A percentile compares a stretch with the other conserved stretches of the same genome.
These are phyloP conservation scores for Dipteronia sinensis DNA, from an alignment of 345 rosid genomes.

Conservation along the genomic window DNA sequence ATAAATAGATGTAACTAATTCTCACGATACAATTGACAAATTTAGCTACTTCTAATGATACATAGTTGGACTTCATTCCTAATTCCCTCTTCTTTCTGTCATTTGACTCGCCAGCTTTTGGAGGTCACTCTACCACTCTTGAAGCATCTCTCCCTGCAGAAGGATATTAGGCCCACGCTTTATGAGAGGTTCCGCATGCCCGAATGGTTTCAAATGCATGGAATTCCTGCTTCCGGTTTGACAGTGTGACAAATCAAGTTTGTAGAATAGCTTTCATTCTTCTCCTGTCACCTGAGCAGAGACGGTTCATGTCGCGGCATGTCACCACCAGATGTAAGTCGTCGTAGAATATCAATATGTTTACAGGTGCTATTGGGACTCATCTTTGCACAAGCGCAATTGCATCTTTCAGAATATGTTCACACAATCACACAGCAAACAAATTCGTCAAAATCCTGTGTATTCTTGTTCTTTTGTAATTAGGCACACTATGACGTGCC, in stretches of 20 bases:
- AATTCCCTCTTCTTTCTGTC: not conserved
- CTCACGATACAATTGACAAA: not conserved
- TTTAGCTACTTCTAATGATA: not conserved
- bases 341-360: slow-evolving; percentile 1
- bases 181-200: slow-evolving; percentile 83
- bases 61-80: not conserved
- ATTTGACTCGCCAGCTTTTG: slow-evolving; percentile 56
- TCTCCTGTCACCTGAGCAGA: not conserved
- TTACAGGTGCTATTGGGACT: not conserved
- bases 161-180: slow-evolving; percentile 73
- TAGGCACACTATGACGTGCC: not conserved
- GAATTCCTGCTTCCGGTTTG: slow-evolving; percentile 71
- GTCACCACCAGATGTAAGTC: not conserved
- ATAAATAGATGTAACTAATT: not conserved
- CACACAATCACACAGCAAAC: not conserved
- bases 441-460: not conserved
- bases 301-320: not conserved
- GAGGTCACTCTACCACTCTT: slow-evolving; percentile 89
- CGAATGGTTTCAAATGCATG: slow-evolving; percentile 95
- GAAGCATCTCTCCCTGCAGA: slow-evolving; percentile 74
- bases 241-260: slow-evolving; percentile 16
- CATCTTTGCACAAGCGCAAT: not conserved
- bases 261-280: not conserved
- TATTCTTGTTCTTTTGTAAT: slow-evolving; percentile 4
- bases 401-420: not conserved